Conservation (phyloP, 441 rosid species). For the Adansonia madagascariensis region DNA sequence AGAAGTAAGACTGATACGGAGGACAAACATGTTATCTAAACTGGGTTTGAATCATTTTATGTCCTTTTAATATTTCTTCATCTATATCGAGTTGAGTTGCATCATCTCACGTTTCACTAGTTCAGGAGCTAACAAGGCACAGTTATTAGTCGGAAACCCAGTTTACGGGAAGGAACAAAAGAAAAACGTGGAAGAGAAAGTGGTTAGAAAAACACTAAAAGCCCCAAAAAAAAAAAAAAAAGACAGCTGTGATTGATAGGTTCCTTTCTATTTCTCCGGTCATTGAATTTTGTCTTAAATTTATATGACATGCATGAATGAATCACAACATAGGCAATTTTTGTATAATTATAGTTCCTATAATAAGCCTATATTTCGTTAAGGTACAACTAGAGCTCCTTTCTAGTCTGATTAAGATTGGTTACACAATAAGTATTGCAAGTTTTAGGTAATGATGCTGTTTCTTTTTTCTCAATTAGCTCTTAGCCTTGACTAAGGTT, state of each 20-base stretch:
- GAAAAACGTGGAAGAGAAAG: not conserved
- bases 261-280: too few species aligned
- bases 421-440: not conserved
- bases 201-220: not conserved
- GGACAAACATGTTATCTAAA: not conserved
- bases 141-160: not conserved
- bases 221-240: too few species aligned
- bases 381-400: not conserved
- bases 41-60: not conserved
- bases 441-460: not conserved
- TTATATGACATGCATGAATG: not conserved
- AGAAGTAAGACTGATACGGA: conserved; percentile 58
- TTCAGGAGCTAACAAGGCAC: not conserved
- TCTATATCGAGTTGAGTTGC: conserved; percentile 15
- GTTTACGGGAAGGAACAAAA: not conserved
- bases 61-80: not conserved
- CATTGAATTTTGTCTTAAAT: not conserved
- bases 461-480: too few species aligned
- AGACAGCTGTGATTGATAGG: too few species aligned
- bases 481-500: too few species aligned
- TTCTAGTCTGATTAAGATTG: not conserved
- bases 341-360: not conserved
- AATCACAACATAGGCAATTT: not conserved
- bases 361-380: not conserved
- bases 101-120: conserved; percentile 8